Percentiles rank a stretch among this genome's conserved stretches.
Evolutionary conservation across 148 eudicot genomes (phyloP).

Genomic region (Rhododendron ovatum): DNA sequence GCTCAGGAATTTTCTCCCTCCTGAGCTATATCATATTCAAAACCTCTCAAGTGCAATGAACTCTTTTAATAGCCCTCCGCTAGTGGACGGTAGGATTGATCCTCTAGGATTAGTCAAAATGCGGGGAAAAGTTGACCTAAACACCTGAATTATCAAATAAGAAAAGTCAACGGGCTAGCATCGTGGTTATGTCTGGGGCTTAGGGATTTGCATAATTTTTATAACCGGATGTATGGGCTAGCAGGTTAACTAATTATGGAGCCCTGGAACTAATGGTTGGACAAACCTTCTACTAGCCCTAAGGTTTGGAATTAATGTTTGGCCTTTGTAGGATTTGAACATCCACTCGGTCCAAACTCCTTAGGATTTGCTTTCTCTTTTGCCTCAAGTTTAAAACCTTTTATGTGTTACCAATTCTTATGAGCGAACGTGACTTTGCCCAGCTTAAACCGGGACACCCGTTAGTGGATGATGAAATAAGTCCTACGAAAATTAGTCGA

Average conservation of each 20-base stretch:
- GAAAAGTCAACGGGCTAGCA: neutral
- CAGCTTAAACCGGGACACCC: neutral
- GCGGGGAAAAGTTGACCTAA: neutral
- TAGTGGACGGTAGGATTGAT: no score
- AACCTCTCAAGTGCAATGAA: no score
- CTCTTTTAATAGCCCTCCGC: no score
- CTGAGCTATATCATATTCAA: no score
- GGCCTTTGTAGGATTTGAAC: neutral
- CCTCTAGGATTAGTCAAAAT: no score
- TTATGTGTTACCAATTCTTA: neutral
- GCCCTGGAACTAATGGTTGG: neutral
- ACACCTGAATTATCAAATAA: neutral
- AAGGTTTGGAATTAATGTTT: no score
- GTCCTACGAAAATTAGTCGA: neutral
- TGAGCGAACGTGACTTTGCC: neutral
- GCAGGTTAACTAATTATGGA: neutral
- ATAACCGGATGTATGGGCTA: no score
- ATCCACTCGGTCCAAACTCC: neutral
- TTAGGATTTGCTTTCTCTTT: neutral
- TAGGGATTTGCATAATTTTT: neutral
- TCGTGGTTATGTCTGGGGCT: neutral
- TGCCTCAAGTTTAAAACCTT: neutral
- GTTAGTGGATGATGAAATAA: neutral
- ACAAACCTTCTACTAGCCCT: neutral
- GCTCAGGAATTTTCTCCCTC: no score